Evolutionary conservation across 169 alveolate species (phyloP).

Genomic region (Babesia ovata): DNA sequence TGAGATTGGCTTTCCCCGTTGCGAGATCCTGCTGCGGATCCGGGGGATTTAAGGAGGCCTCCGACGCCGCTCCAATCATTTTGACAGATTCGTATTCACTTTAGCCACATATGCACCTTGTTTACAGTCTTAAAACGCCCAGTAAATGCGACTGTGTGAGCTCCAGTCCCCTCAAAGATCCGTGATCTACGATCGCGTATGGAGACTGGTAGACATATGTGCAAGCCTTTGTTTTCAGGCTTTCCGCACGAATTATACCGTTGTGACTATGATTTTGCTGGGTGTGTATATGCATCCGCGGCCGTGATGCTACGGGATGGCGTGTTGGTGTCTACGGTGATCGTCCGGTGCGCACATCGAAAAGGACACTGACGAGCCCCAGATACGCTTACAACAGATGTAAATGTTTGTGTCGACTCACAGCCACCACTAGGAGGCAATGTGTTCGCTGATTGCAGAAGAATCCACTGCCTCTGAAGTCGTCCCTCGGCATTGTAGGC

Average conservation of each 20-base stretch:
- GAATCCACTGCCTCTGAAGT: too few relatives aligned
- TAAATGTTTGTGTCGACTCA: too few relatives aligned
- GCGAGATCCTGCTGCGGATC: constrained; percentile 13
- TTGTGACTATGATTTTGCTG: not conserved
- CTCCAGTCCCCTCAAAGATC: constrained; percentile 8
- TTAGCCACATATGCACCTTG: not conserved
- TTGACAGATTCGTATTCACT: not conserved
- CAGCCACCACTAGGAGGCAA: too few relatives aligned
- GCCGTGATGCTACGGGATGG: not conserved
- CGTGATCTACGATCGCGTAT: not conserved
- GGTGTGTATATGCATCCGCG: not conserved
- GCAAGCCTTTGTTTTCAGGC: not conserved
- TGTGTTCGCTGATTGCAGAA: too few relatives aligned
- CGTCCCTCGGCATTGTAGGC: too few relatives aligned
- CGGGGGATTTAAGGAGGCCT: not conserved
- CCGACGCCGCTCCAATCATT: not conserved
- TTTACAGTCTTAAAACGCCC: too few relatives aligned
- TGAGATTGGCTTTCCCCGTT: constrained; percentile 40
- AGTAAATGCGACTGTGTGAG: not conserved
- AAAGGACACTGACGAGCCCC: constrained; percentile 1
- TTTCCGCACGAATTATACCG: not conserved
- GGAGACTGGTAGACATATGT: not conserved
- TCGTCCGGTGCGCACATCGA: not conserved
- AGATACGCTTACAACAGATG: not conserved
- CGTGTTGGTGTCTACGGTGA: not conserved